Conservation (phyloP, 164 flowering plant species). For the Vitis rupestris region DNA sequence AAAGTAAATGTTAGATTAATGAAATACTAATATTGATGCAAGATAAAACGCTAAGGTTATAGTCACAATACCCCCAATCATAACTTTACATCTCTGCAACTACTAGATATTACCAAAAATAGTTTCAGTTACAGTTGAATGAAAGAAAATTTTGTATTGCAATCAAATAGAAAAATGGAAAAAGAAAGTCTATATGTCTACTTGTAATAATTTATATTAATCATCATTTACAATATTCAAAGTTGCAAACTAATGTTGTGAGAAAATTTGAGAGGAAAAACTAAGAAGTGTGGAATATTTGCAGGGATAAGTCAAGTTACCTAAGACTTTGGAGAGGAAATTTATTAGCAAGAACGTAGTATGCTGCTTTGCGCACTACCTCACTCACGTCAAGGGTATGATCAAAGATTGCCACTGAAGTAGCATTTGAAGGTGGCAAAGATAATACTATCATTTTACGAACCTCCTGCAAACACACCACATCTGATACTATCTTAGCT, state of each 20-base stretch:
- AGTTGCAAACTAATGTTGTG: too few species aligned
- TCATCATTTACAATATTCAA: too few species aligned
- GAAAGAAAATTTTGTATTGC: too few species aligned
- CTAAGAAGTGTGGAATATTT: background rate
- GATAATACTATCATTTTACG: conserved; percentile 79
- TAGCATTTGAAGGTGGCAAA: conserved; percentile 78
- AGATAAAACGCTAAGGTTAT: too few species aligned
- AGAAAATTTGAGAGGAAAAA: background rate
- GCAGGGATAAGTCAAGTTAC: conserved; percentile 30
- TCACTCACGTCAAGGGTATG: conserved; percentile 86
- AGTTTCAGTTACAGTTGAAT: too few species aligned
- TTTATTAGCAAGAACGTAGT: conserved; percentile 74
- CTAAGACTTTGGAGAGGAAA: conserved; percentile 96
- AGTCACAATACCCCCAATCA: too few species aligned
- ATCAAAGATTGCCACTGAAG: conserved; percentile 62
- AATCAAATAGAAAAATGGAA: too few species aligned
- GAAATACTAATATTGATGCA: background rate
- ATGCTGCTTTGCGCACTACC: conserved; percentile 84
- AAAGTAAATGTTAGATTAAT: conserved; percentile 6
- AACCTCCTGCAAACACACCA: conserved; percentile 64
- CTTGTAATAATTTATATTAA: too few species aligned
- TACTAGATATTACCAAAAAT: too few species aligned
- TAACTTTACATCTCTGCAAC: too few species aligned
- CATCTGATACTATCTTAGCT: background rate
- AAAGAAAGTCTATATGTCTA: too few species aligned